Evolutionary conservation across 2,329 filamentous ascomycete species (phyloP).

Genomic region (Penicillium sp.): DNA sequence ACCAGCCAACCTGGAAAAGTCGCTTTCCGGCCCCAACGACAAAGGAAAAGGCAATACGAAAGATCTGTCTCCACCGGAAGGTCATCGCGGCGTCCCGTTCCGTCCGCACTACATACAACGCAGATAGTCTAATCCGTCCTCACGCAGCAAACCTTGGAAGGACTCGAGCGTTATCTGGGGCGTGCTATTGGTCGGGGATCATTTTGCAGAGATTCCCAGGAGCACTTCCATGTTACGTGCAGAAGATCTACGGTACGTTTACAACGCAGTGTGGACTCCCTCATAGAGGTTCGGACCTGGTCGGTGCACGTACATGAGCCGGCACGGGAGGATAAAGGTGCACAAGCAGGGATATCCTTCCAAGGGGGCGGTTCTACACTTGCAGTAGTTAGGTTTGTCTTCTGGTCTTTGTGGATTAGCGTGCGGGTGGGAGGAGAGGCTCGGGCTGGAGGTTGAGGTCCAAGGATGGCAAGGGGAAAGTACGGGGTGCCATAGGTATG

Average conservation of each 20-base stretch:
- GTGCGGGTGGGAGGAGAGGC: not conserved
- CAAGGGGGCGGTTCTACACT: not conserved
- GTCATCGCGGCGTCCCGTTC: constrained; percentile 4
- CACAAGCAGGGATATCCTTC: constrained; percentile 11
- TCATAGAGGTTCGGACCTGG: not conserved
- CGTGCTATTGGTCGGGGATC: constrained; percentile 6
- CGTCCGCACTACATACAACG: not conserved
- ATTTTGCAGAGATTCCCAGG: not conserved
- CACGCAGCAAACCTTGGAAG: not conserved
- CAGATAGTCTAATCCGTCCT: constrained; percentile 7
- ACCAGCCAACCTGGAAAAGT: not conserved
- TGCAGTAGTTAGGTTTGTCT: not conserved
- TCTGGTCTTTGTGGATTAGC: not conserved
- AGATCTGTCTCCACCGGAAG: not conserved
- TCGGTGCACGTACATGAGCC: too few relatives aligned
- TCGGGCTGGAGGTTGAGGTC: not conserved
- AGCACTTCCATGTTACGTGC: not conserved
- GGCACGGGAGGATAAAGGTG: not conserved
- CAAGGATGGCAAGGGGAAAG: not conserved
- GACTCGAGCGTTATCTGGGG: constrained; percentile 4
- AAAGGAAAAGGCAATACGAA: not conserved
- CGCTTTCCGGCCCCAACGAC: not conserved
- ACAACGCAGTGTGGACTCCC: not conserved
- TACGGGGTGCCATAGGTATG: not conserved
- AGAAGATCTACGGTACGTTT: not conserved